Conservation (phyloP, 202 grass and related monocot species). For the Digitaria exilis region DNA sequence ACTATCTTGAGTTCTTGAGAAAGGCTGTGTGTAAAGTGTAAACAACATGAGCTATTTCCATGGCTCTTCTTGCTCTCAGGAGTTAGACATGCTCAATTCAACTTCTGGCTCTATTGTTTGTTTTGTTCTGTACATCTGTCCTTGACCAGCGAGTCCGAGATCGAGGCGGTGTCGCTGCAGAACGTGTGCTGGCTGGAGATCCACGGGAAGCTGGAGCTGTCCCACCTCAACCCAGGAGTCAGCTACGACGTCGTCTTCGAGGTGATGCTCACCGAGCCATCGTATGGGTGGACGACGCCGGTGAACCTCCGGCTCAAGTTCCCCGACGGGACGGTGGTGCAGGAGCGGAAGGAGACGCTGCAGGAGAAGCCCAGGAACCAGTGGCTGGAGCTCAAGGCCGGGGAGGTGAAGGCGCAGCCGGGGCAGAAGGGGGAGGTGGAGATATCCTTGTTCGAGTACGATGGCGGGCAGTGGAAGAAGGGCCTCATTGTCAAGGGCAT, state of each 20-base stretch:
- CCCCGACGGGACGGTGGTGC: slow-evolving; percentile 33
- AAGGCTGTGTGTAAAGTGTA: neutral
- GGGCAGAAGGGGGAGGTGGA: slow-evolving; percentile 47
- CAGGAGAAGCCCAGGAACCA: slow-evolving; percentile 26
- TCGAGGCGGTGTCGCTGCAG: slow-evolving; percentile 38
- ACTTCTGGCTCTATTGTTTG: neutral
- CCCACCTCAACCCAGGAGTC: slow-evolving; percentile 46
- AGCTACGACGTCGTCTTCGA: slow-evolving; percentile 41
- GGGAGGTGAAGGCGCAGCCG: slow-evolving; percentile 26
- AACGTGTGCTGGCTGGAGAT: slow-evolving; percentile 60
- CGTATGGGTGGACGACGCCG: too few relatives aligned
- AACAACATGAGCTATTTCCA: neutral
- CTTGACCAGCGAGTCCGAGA: slow-evolving; percentile 19
- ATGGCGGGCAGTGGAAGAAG: slow-evolving; percentile 44
- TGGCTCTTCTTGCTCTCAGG: neutral
- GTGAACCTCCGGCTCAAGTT: slow-evolving; percentile 50
- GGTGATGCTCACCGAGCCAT: slow-evolving; percentile 11
- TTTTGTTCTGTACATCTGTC: too few relatives aligned
- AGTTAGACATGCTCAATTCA: neutral
- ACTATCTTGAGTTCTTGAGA: neutral
- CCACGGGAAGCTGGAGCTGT: slow-evolving; percentile 46
- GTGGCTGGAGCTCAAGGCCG: slow-evolving; percentile 46
- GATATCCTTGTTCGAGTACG: slow-evolving; percentile 53
- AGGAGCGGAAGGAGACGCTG: slow-evolving; percentile 44
- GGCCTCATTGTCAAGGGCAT: slow-evolving; percentile 54